These are phyloP conservation scores for Colletotrichum sp. DNA, from an alignment of 2,329 filamentous ascomycete species.

Conservation along the genomic window DNA sequence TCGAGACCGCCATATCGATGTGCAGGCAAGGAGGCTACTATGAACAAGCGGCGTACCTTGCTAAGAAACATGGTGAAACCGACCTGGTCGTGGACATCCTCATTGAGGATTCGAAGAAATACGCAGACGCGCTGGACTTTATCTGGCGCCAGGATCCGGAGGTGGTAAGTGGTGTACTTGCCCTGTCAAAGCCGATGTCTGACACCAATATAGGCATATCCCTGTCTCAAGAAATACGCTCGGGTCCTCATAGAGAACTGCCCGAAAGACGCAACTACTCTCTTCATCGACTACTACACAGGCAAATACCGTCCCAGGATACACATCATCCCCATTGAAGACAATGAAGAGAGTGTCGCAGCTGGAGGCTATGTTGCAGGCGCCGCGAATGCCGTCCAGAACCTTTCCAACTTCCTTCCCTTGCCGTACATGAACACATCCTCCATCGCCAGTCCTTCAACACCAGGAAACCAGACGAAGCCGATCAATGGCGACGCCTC, in stretches of 20 bases:
- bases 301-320: constrained; percentile 79
- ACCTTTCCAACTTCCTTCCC: constrained; percentile 81
- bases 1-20: constrained; percentile 97
- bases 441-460: constrained; percentile 57
- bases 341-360: constrained; percentile 39
- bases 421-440: constrained; percentile 82
- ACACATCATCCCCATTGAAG: constrained; percentile 47
- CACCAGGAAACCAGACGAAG: constrained; percentile 55
- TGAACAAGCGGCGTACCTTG: constrained; percentile 94
- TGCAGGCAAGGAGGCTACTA: constrained; percentile 96
- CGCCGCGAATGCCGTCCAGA: constrained; percentile 82
- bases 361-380: constrained; percentile 53
- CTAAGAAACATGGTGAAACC: constrained; percentile 91
- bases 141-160: constrained; percentile 87
- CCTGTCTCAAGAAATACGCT: constrained; percentile 93
- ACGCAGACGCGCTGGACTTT: constrained; percentile 86
- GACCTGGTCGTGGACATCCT: constrained; percentile 94
- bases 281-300: constrained; percentile 96
- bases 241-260: constrained; percentile 89
- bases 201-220: constrained; percentile 68
- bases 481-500: constrained; percentile 50
- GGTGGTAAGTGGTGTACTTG: constrained; percentile 55
- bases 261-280: constrained; percentile 77
- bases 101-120: constrained; percentile 93
- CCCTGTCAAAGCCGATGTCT: constrained; percentile 24